Evolutionary conservation across 352 stramenopile genomes (phyloP), one percentile per base, ranked within the genome.

Genomic region (Globisporangium polare): DNA sequence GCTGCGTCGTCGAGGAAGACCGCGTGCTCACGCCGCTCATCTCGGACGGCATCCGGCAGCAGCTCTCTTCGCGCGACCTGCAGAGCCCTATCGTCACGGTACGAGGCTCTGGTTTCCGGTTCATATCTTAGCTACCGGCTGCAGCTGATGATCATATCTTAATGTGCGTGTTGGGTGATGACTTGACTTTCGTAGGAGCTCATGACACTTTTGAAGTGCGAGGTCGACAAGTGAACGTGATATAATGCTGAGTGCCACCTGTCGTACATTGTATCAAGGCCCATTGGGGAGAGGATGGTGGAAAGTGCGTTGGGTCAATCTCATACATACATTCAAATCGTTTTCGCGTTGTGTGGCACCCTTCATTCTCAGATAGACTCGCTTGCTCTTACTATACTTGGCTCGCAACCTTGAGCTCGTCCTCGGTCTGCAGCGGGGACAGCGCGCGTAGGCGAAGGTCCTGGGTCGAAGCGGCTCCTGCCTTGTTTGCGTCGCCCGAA

Each of bases 11-110:
- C 17, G 78, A 94, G 51, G 68, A 76, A 9, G 67, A 92, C 45
- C 73, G 86, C 33, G 73, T 86, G 15, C 69, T 94, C 26, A 90
- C 82, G 43, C 75, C 74, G 4, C 69, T 91, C 22, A 77, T 91
- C 13, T 69, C 69, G 0, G 61, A 86, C 7, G 78, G 76, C 3
- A 86, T 91, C 33, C 53, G 50, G 13, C 60, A 75, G 39, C 76
- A 83, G 31, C 66, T 90, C 39, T 72, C 45, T 17, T 10, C 50
- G 0, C 58, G 74, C 12, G 77, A 91, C n/a, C 50, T 77, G 1
- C 72, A 83, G 20, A 74, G 78, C 33, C 58, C 77, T 7, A 49
- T 69, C 10, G 73, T 89, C 12, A 63, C 67, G 69, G 78, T 89
- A 71, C 46, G 64, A 61, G 42, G 27, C 26, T 31, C 12, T 18